Conservation (phyloP, 345 rosid genomes). For the Sonneratia caseolaris region DNA sequence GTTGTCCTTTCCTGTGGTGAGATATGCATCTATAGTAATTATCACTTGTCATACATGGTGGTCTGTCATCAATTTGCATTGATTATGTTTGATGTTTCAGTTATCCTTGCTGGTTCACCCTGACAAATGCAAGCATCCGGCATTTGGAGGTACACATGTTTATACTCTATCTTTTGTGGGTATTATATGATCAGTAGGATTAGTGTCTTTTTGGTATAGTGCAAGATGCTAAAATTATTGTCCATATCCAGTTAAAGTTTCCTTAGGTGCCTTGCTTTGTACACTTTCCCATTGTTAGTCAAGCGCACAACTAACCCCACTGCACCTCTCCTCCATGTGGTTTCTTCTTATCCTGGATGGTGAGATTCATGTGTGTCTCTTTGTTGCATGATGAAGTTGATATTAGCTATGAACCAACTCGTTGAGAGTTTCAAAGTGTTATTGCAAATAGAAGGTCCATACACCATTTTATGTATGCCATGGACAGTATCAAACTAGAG, state of each 20-base stretch:
- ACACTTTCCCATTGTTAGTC: too few relatives aligned
- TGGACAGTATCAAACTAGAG: background rate
- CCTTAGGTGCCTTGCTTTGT: background rate
- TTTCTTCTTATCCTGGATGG: background rate
- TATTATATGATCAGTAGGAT: background rate
- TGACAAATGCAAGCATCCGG: constrained; percentile 99
- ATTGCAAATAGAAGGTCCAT: background rate
- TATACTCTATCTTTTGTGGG: background rate
- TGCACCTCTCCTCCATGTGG: background rate
- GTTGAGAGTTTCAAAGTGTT: background rate
- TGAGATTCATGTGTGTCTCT: background rate
- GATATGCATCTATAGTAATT: background rate
- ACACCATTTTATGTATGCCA: background rate
- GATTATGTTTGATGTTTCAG: constrained; percentile 27
- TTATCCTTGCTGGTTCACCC: constrained; percentile 92
- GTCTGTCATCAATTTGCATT: constrained; percentile 6
- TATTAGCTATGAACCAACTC: background rate
- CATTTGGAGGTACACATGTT: constrained; percentile 61
- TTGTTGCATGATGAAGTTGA: background rate
- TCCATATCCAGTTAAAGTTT: background rate
- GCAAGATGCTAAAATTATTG: background rate
- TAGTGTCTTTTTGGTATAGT: background rate
- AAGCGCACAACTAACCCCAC: background rate
- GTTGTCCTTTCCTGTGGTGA: constrained; percentile 19
- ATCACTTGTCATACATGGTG: background rate